Conservation (phyloP, 2,329 filamentous ascomycete genomes). For the Clonostachys rhizophaga region DNA sequence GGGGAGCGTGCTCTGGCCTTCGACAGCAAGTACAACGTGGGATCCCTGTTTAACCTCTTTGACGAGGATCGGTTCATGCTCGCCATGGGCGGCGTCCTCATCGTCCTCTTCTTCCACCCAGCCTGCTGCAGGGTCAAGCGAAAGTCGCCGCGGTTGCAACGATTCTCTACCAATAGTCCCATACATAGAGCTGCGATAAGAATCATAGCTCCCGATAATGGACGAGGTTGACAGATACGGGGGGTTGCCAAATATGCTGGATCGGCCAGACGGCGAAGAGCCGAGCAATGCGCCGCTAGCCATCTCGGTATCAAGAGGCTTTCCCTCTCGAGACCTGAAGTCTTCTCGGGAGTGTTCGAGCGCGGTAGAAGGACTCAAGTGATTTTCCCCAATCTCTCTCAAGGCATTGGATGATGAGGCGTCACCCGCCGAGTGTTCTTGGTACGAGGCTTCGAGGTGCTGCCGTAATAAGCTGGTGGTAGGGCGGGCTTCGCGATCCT, state of each 20-base stretch:
- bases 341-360: conserved; percentile 10
- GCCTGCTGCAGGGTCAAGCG: conserved; percentile 35
- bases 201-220: conserved; percentile 67
- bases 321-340: conserved; percentile 41
- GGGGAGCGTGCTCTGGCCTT: conserved; percentile 90
- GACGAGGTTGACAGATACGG: conserved; percentile 63
- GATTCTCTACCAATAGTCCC: conserved; percentile 38
- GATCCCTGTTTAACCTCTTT: conserved; percentile 88
- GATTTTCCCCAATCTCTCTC: background rate
- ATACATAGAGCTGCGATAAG: conserved; percentile 42
- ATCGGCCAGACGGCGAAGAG: conserved; percentile 18
- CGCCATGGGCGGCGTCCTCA: conserved; percentile 40
- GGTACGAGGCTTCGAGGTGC: conserved; percentile 37
- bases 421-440: background rate
- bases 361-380: conserved; percentile 6
- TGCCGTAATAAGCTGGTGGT: conserved; percentile 44
- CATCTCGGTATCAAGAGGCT: conserved; percentile 38
- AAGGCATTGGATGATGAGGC: background rate
- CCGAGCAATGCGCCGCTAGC: conserved; percentile 18
- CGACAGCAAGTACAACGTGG: conserved; percentile 75
- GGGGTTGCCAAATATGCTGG: conserved; percentile 49
- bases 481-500: conserved; percentile 20
- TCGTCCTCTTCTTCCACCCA: conserved; percentile 11
- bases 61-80: conserved; percentile 73
- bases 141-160: conserved; percentile 30